Conservation (phyloP, 148 eudicot species). For the Cornus controversa region DNA sequence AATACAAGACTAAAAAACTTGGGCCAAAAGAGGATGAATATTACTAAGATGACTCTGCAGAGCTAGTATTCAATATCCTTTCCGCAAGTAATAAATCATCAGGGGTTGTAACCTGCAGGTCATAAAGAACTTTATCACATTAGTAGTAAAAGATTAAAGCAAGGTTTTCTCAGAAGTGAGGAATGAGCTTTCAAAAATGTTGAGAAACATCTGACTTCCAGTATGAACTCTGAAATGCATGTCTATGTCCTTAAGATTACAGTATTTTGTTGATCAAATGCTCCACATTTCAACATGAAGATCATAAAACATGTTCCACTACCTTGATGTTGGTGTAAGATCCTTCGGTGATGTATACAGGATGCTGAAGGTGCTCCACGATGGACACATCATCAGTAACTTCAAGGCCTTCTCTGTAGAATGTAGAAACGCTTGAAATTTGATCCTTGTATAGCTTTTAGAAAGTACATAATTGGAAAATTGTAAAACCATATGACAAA, state of each 20-base stretch:
- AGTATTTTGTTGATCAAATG: not conserved
- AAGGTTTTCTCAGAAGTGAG: not conserved
- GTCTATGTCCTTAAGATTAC: not conserved
- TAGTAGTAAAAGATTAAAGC: not conserved
- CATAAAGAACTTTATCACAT: constrained; percentile 10
- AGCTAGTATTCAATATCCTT: constrained; percentile 57
- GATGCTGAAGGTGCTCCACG: constrained; percentile 94
- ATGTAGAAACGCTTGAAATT: not conserved
- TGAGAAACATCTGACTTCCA: not conserved
- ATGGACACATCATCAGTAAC: constrained; percentile 98
- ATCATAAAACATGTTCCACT: constrained; percentile 7
- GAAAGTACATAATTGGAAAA: not conserved
- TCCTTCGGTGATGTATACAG: constrained; percentile 91
- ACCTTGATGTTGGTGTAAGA: constrained; percentile 97
- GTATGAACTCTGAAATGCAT: not conserved
- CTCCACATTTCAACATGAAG: not conserved
- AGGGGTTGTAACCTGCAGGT: constrained; percentile 85
- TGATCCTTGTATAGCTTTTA: not conserved
- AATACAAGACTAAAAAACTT: too few species aligned
- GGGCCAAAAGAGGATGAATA: not conserved
- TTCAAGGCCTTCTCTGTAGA: constrained; percentile 71
- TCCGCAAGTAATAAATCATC: constrained; percentile 94
- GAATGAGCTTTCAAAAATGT: not conserved
- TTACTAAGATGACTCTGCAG: constrained; percentile 16
- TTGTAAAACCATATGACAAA: not conserved